Base-by-base conservation (phyloP, 805 yeast species). In the Candida verbasci region DNA sequence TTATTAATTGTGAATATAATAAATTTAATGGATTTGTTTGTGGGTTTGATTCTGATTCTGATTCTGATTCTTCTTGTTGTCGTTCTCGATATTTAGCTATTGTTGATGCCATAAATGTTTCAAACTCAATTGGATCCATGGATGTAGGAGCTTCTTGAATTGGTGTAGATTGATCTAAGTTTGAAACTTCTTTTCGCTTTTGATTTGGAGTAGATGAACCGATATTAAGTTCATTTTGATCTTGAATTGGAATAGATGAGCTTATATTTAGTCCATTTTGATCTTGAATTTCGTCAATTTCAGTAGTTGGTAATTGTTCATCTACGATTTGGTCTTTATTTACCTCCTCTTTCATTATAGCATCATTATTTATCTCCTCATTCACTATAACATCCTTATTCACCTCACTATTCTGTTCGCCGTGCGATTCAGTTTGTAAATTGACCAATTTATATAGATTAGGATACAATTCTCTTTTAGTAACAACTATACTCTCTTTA, bases 41-140 rank as follows among this genome's bases (percentile, higher is more conserved):
- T 15, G 47, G 37, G n/a, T n/a, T n/a, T n/a, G n/a, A n/a, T 24
- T 48, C 52, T 6, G 21, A 8, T 34, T 47, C 46, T 25, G 46
- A 39, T 17, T 46, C 41, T 10, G 42, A 37, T 14, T 6, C 10
- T 25, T 8, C 15, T 12, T 15, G 17, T 34, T 60, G 60, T 3
- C 39, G 42, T 23, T 52, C 46, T 24, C 72, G 46, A 44, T 63
- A 66, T 26, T 56, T 59, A 25, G 51, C 48, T 23, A 66, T 60
- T 17, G 55, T 50, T 10, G 47, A 25, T 3, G 62, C 42, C 55
- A 66, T 58, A 43, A 65, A 62, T 11, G 26, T 24, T 37, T 62
- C 71, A 38, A 63, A 64, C 6, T 53, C 52, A 5, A 50, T 55
- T 2, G 55, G 52, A 18, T 46, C 42, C 49, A 49, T 40, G 10